phyloP scores from a whole-genome alignment of 345 rosid genomes.

The Arabidopsis suecica region DNA sequence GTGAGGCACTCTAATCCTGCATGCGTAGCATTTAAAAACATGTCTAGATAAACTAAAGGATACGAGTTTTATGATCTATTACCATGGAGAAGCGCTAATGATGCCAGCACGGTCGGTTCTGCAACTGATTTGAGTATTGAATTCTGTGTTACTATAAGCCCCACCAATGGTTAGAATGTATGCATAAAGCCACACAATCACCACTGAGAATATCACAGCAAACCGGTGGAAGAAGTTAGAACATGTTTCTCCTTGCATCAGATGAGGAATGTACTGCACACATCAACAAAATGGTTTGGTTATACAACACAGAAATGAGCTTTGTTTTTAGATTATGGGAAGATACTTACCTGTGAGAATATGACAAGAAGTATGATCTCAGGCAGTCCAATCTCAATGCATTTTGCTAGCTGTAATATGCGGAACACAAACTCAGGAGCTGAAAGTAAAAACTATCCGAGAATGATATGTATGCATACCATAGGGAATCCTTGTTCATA shows the following conservation, averaged over 20 bases:
- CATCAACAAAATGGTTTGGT: slow-evolving; percentile 13
- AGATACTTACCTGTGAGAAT: slow-evolving; percentile 73
- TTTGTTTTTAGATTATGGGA: not conserved
- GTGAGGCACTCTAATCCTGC: slow-evolving; percentile 91
- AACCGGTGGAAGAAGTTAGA: slow-evolving; percentile 70
- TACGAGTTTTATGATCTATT: slow-evolving; percentile 19
- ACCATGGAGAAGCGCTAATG: slow-evolving; percentile 85
- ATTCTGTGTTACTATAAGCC: slow-evolving; percentile 66
- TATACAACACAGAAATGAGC: not conserved
- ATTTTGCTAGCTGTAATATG: slow-evolving; percentile 71
- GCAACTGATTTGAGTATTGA: slow-evolving; percentile 73
- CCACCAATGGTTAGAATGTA: slow-evolving; percentile 85
- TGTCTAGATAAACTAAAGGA: not conserved
- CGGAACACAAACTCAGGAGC: slow-evolving; percentile 20
- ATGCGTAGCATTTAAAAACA: slow-evolving; percentile 1
- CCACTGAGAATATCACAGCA: slow-evolving; percentile 83
- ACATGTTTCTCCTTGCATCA: slow-evolving; percentile 54
- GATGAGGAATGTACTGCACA: slow-evolving; percentile 80
- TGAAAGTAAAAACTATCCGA: not conserved
- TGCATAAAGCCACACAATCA: slow-evolving; percentile 81
- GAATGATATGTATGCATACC: slow-evolving; percentile 49
- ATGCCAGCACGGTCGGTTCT: slow-evolving; percentile 83
- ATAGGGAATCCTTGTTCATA: slow-evolving; percentile 89
- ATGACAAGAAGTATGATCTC: slow-evolving; percentile 69
- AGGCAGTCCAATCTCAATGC: slow-evolving; percentile 92